phyloP scores from a whole-genome alignment of 345 rosid genomes.

The Aquilaria yunnanensis region DNA sequence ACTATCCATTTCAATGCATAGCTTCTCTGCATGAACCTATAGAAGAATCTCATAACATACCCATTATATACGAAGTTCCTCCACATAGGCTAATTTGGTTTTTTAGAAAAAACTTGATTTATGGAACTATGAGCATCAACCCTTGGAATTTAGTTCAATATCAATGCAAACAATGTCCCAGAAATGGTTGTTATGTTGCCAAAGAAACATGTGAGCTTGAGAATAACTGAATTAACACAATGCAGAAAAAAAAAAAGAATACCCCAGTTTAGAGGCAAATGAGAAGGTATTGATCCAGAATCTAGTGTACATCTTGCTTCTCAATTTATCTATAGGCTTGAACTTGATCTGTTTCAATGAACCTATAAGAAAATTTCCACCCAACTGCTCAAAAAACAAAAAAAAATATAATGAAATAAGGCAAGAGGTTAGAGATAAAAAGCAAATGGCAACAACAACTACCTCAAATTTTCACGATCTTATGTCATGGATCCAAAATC shows the following conservation, averaged over 20 bases:
- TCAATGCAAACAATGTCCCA: no score
- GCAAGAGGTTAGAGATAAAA: no score
- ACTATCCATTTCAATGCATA: constrained; percentile 37
- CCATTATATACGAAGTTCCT: neutral
- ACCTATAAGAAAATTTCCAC: neutral
- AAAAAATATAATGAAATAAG: no score
- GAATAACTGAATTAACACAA: neutral
- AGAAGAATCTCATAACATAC: constrained; percentile 13
- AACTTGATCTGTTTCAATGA: constrained; percentile 51
- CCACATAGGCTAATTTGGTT: neutral
- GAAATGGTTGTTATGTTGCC: no score
- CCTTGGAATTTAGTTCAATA: no score
- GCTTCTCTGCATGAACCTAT: constrained; percentile 70
- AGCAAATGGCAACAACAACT: no score
- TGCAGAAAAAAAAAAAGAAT: constrained; percentile 17
- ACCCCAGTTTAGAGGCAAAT: constrained; percentile 64
- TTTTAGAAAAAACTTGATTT: neutral
- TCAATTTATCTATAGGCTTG: constrained; percentile 50
- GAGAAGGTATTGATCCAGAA: constrained; percentile 46
- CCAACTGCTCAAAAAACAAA: no score
- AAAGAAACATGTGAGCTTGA: neutral
- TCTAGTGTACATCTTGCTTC: constrained; percentile 42
- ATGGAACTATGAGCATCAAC: no score
- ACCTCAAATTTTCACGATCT: no score
- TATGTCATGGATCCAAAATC: no score